A percentile compares a stretch with the other conserved stretches of the same genome.
Evolutionary conservation across 208 protist genomes (phyloP).

Genomic region (Acanthamoeba lenticulata): DNA sequence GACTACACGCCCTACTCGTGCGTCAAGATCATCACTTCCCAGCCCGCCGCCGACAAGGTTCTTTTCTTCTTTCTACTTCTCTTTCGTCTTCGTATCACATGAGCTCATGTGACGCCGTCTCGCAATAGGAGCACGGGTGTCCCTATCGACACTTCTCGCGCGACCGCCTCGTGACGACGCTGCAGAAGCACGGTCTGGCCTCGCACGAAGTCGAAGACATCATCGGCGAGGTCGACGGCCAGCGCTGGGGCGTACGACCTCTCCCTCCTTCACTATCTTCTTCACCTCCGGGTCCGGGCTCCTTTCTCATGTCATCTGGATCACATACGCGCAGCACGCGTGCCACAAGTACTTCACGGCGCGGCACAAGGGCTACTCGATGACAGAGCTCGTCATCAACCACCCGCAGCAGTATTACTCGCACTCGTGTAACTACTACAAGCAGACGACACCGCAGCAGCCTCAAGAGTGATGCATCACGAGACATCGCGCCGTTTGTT

Average conservation of each 20-base stretch:
- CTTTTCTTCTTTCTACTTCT: background rate
- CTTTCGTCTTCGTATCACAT: no score
- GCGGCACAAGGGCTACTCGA: slow-evolving; percentile 3
- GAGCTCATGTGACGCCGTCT: no score
- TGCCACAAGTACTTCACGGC: slow-evolving; percentile 32
- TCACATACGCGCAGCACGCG: no score
- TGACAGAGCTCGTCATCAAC: slow-evolving; percentile 43
- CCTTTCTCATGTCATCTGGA: no score
- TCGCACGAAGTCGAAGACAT: background rate
- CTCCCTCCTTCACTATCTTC: no score
- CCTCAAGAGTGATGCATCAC: no score
- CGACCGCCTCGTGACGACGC: background rate
- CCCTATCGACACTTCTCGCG: slow-evolving; percentile 1
- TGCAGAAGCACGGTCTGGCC: background rate
- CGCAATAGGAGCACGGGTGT: slow-evolving; percentile 32
- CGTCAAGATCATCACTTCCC: slow-evolving; percentile 45
- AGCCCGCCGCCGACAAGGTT: slow-evolving; percentile 5
- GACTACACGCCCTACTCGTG: slow-evolving; percentile 59
- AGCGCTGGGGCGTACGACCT: background rate
- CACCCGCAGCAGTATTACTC: slow-evolving; percentile 41
- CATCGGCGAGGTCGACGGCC: background rate
- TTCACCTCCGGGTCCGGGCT: no score
- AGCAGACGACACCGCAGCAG: background rate
- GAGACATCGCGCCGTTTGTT: no score
- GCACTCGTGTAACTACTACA: background rate